These are phyloP conservation scores for Trichoderma sp. DNA, from an alignment of 2,329 filamentous ascomycete genomes.

Conservation along the genomic window DNA sequence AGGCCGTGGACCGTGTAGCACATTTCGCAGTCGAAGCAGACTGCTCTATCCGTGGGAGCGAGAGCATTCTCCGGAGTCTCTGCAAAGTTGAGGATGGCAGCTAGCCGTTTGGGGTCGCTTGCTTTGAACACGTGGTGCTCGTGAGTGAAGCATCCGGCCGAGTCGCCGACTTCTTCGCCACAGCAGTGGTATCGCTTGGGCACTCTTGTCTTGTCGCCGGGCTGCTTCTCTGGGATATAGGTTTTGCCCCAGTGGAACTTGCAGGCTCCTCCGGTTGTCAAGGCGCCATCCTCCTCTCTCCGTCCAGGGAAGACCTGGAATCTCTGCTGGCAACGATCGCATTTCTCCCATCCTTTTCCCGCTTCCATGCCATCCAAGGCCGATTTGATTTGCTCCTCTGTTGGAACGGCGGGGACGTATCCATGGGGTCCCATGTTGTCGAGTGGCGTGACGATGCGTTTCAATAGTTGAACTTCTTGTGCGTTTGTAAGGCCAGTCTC, in stretches of 20 bases:
- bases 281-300: conserved; percentile 71
- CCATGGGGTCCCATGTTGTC: conserved; percentile 65
- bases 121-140: conserved; percentile 87
- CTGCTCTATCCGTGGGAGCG: conserved; percentile 57
- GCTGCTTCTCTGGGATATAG: conserved; percentile 58
- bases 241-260: conserved; percentile 77
- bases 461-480: conserved; percentile 69
- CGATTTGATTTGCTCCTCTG: conserved; percentile 63
- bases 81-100: conserved; percentile 76
- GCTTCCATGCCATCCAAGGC: conserved; percentile 66
- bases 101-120: conserved; percentile 72
- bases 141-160: conserved; percentile 70
- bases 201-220: conserved; percentile 57
- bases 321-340: conserved; percentile 80
- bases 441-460: conserved; percentile 64
- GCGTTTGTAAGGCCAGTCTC: conserved; percentile 67
- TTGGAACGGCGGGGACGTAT: conserved; percentile 72
- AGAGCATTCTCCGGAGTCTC: conserved; percentile 69
- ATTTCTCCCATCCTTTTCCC: conserved; percentile 79
- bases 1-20: conserved; percentile 86
- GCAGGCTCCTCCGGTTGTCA: conserved; percentile 77
- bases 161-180: conserved; percentile 70
- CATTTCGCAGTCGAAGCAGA: conserved; percentile 97
- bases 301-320: conserved; percentile 93
- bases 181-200: conserved; percentile 77